Conservation (phyloP, 257 asterid species). For the Solanum lycopersicoides region DNA sequence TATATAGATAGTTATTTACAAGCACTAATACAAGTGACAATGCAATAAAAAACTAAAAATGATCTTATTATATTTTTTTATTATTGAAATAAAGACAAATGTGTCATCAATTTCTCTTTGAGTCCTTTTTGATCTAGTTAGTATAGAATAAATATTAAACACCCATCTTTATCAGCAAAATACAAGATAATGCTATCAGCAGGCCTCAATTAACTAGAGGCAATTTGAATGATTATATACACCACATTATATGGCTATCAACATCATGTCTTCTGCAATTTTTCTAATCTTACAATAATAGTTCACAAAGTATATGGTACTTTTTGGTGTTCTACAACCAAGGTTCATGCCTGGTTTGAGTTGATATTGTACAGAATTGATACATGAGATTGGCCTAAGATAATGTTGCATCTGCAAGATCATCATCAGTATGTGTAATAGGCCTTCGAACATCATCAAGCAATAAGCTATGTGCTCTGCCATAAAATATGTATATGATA, state of each 20-base stretch:
- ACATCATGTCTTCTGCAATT: background rate
- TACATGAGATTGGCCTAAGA: background rate
- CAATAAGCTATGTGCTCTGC: slow-evolving; percentile 24
- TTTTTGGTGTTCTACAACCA: background rate
- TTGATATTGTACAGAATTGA: background rate
- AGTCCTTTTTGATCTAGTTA: too few species aligned
- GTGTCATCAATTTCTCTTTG: too few species aligned
- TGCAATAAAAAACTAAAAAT: background rate
- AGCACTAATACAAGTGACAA: background rate
- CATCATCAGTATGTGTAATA: background rate
- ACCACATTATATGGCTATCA: background rate
- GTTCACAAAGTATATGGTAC: background rate
- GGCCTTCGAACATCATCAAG: background rate
- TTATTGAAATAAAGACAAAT: background rate
- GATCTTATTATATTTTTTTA: background rate
- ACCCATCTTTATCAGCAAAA: background rate
- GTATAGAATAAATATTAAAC: too few species aligned
- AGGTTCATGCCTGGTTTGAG: background rate
- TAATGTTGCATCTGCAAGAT: background rate
- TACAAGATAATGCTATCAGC: background rate
- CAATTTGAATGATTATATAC: background rate
- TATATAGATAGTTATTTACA: background rate
- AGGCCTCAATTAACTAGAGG: background rate
- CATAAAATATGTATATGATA: slow-evolving; percentile 18
- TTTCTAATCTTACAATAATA: background rate